Evolutionary conservation across 179 eudicot genomes (phyloP).

Genomic region (Vitellaria paradoxa): DNA sequence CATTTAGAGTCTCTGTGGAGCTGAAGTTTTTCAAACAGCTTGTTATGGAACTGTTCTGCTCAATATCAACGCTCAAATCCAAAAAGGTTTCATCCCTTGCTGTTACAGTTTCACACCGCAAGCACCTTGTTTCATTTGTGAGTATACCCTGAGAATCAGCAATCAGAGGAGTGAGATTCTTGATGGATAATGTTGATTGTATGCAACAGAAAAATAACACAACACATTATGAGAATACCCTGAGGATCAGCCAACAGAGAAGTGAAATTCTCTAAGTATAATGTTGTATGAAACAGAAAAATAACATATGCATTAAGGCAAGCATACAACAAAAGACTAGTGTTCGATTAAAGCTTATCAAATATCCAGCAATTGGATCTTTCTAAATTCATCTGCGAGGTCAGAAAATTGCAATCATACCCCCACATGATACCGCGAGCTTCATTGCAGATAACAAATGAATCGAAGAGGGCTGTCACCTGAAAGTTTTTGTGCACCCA

Average conservation of each 20-base stretch:
- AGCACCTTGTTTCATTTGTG: slow-evolving; percentile 86
- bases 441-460: slow-evolving; percentile 3
- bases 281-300: too few relatives aligned
- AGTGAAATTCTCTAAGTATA: too few relatives aligned
- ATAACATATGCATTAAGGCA: background rate
- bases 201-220: background rate
- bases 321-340: background rate
- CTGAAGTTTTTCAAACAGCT: slow-evolving; percentile 91
- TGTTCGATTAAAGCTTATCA: background rate
- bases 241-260: too few relatives aligned
- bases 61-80: slow-evolving; percentile 90
- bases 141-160: slow-evolving; percentile 65
- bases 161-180: slow-evolving; percentile 12
- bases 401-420: background rate
- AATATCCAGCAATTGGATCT: background rate
- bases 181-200: background rate
- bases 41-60: slow-evolving; percentile 80
- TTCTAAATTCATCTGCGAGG: background rate
- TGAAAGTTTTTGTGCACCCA: slow-evolving; percentile 91
- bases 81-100: slow-evolving; percentile 92
- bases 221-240: background rate
- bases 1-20: slow-evolving; percentile 84
- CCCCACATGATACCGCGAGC: background rate
- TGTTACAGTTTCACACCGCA: slow-evolving; percentile 88
- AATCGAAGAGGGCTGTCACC: slow-evolving; percentile 29